Percentiles rank a stretch among this genome's conserved stretches.
Conservation (phyloP, 345 rosid species). For the Sonneratia caseolaris region DNA sequence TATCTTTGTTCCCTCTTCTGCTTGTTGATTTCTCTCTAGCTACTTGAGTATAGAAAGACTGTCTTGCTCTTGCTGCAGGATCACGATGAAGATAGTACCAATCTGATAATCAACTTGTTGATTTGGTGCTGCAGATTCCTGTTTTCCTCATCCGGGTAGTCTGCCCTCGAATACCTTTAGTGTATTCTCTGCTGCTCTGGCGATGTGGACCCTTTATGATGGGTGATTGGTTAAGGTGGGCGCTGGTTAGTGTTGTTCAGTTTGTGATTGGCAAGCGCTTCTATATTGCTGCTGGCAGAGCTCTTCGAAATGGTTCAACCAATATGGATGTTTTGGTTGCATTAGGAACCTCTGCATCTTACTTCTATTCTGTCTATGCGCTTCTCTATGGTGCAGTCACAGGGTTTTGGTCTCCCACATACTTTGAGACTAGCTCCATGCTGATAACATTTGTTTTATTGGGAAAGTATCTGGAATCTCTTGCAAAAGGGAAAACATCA, state of each 20-base stretch:
- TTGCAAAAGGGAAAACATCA: constrained; percentile 97
- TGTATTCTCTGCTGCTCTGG: constrained; percentile 68
- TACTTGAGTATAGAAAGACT: neutral
- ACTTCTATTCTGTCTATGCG: constrained; percentile 91
- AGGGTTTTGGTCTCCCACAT: constrained; percentile 92
- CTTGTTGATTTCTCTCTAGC: constrained; percentile 1
- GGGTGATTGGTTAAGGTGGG: constrained; percentile 99
- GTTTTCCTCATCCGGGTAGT: constrained; percentile 79
- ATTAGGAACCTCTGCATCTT: constrained; percentile 88
- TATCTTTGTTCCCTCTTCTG: neutral
- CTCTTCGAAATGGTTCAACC: constrained; percentile 95
- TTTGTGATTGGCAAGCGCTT: constrained; percentile 96
- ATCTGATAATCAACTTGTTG: constrained; percentile 15
- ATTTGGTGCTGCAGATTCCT: constrained; percentile 60
- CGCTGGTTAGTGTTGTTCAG: constrained; percentile 78
- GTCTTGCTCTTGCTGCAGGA: neutral
- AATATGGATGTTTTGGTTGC: constrained; percentile 99
- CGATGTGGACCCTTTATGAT: constrained; percentile 91
- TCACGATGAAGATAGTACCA: neutral
- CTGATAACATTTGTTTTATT: constrained; percentile 89
- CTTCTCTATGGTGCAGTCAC: constrained; percentile 89
- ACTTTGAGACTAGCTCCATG: constrained; percentile 98
- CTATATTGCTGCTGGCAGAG: constrained; percentile 92
- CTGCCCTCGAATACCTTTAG: constrained; percentile 74
- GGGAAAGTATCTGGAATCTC: constrained; percentile 93